Base-by-base conservation (phyloP, 2,329 filamentous ascomycete species). In the Xylaria multiplex region DNA sequence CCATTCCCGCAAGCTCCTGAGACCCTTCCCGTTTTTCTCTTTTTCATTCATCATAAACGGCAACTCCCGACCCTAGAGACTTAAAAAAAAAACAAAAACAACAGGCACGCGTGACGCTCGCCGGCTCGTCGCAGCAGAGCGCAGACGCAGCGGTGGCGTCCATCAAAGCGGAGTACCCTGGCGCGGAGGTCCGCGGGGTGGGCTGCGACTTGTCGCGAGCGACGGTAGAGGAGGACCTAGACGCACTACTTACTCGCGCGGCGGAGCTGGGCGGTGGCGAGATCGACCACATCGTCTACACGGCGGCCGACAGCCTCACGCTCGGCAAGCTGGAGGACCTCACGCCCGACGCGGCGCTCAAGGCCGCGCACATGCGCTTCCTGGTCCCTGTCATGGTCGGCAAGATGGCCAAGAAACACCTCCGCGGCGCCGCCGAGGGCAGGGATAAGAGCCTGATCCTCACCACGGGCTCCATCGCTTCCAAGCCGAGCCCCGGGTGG, bases 301-400 rank as follows among this genome's bases (percentile, higher is more conserved):
- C 74, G 22, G 79, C 79, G 0, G 77, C 72, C 3, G 76, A 78
- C 68, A 55, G 54, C 59, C 71, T 77, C 4, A 13, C 69, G 45
- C 13, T 73, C 7, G 48, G 59, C 16, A 35, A 30, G 6, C 57
- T 77, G 6, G 19, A 64, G 19, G 72, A 71, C 4, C 46, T 79
- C 22, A 75, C 72, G 19, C 64, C 69, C n/a, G 76, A 73, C 1
- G 54, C 53, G 32, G 72, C 78, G 52, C 65, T 64, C 1, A 35
- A 53, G 37, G 74, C 66, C 0, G 64, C 70, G 54, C 77, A 77
- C 40, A 72, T 80, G 69, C 76, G 77, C 6, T 67, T 77, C 58
- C 58, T 74, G 14, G 75, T 75, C n/a, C 76, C 78, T 0, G n/a
- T 77, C n/a, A 62, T 79, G 55, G 48, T 79, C 4, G 78, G 73